Base-by-base conservation (phyloP, 108 stramenopile species). In the Cyclotella sp. region DNA sequence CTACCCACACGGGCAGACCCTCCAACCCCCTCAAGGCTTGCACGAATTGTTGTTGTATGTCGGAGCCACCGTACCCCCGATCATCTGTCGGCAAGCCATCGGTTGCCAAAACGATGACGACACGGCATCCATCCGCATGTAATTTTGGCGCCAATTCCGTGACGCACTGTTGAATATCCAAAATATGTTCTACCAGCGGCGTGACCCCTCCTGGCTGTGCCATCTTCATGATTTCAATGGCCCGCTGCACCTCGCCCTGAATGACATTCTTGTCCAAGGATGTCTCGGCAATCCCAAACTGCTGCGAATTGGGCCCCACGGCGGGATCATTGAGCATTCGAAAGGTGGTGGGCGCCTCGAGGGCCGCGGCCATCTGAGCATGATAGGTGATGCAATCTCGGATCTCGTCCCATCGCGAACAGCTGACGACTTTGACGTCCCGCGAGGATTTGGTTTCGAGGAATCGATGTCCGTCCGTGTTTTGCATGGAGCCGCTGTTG, bases 61-160 rank as follows among this genome's bases (percentile, higher is more conserved):
- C 66, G 26, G 51, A 15, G 12, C 70, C 62, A 21, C 78, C 55
- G n/a, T 68, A 44, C 9, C 92, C 92, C 43, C 61, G 63, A 14
- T 77, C 66, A 63, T 97, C 91, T 1, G 91, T 92, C 2, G 94
- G 91, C 7, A 93, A 74, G 15, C 96, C 96, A 70, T 97, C 96
- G 3, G 94, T 92, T 10, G 94, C 93, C 13, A 97, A 58, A 16
- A 97, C 84, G 9, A 97, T 80, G n/a, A 84, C 87, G 0, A 91
- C 95, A 47, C 79, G 86, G 41, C 88, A 86, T 39, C 95, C 94
- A 58, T 78, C 84, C 9, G 70, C 60, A 15, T 58, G 63, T 40
- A 97, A 63, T 47, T 72, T 28, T 0, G 84, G 86, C 27, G 46
- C 61, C 79, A 93, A 45, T 14, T 84, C 82, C 46, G 55, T 39